Evolutionary conservation across 2,329 filamentous ascomycete genomes (phyloP), one percentile per base, ranked within the genome.

Genomic region (Hymenotorrendiella dingleyae): DNA sequence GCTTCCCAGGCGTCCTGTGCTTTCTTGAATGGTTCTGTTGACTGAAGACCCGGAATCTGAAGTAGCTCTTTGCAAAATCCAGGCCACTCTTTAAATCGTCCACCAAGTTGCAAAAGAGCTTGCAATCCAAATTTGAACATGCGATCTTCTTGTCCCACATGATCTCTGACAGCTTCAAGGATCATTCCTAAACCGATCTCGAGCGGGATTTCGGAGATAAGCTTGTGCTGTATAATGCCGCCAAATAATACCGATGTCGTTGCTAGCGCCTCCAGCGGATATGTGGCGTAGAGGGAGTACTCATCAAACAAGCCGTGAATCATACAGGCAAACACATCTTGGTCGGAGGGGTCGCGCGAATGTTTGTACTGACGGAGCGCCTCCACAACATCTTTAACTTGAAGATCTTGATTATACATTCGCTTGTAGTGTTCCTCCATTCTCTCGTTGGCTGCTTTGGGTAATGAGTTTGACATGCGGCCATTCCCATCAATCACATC

Each of bases 101-200:
- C 74, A 42, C 88, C 82, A 41, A 97, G 77, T 63, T 97, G 89
- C 62, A 96, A 83, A 47, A 98, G 75, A 12, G 93, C 93, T 62
- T 98, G 93, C 10, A 98, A 74, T 9, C 94, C 93, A 61, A 98
- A 98, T 58, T 96, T 95, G 70, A 93, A 97, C 93, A 98, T 97
- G 1, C 87, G 82, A 47, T 90, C 82, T 23, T 94, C 85, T 1
- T 85, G 80, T 23, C 76, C 69, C 7, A 24, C 16, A 57, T 93
- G 87, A 50, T 95, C 89, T 51, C 87, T 78, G 19, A 98, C 89
- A 10, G 93, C 88, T 63, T 98, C 90, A n/a, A 97, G 71, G 50
- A 98, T 94, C 88, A 98, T 96, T 12, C 86, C 89, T 12, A 97
- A 71, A n/a, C 87, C 93, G 43, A 95, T 89, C 60, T 95, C 89